Conservation (phyloP, 257 asterid species). For the Penstemon eatonii region DNA sequence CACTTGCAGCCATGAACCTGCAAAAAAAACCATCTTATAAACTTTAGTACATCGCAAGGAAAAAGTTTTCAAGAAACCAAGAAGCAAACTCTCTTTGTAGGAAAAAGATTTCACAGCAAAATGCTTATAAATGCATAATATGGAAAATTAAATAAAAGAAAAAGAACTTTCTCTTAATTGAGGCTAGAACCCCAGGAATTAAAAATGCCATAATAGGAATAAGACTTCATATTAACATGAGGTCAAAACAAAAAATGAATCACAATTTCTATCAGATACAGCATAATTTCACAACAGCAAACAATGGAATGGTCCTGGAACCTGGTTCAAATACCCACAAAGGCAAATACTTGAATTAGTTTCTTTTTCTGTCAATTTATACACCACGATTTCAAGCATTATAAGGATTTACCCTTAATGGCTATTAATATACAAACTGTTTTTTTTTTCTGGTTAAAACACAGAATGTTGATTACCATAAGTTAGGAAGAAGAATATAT, state of each 20-base stretch:
- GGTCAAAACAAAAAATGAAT: not conserved
- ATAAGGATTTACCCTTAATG: no score
- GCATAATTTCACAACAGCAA: no score
- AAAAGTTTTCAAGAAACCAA: slow-evolving; percentile 14
- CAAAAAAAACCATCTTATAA: slow-evolving; percentile 19
- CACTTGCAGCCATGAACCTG: slow-evolving; percentile 86
- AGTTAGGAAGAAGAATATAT: not conserved
- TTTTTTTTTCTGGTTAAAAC: no score
- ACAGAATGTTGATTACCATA: not conserved
- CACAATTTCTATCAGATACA: not conserved
- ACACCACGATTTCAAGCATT: slow-evolving; percentile 4
- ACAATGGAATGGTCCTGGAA: not conserved
- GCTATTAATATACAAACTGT: no score
- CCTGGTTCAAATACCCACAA: not conserved
- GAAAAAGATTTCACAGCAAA: not conserved
- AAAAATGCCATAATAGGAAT: not conserved
- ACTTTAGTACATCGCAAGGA: slow-evolving; percentile 25
- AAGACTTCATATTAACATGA: not conserved
- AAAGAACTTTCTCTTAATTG: not conserved
- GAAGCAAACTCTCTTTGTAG: not conserved
- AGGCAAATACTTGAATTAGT: slow-evolving; percentile 11
- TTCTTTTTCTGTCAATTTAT: not conserved
- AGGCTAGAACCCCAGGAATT: not conserved
- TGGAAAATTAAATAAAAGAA: not conserved
- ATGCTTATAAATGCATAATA: not conserved